A percentile compares a stretch with the other conserved stretches of the same genome.
phyloP scores from a whole-genome alignment of 768 basidiomycete genomes.

The Steccherinum ochraceum region DNA sequence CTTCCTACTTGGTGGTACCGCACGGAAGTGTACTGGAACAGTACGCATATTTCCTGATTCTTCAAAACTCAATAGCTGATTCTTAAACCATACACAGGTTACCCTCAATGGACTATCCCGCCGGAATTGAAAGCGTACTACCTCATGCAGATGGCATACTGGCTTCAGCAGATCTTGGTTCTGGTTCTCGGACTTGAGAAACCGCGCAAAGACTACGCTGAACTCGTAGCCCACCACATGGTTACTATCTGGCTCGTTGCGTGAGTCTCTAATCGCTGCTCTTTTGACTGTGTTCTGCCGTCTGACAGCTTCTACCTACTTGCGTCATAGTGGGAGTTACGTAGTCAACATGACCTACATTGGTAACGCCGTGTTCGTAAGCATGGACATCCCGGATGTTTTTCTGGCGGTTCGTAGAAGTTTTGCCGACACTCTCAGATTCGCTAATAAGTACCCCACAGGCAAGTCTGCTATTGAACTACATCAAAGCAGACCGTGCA shows the following conservation, averaged over 20 bases:
- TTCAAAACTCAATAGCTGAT: background rate
- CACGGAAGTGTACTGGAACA: slow-evolving; percentile 79
- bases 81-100: slow-evolving; percentile 43
- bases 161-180: slow-evolving; percentile 89
- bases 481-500: slow-evolving; percentile 58
- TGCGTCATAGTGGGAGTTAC: slow-evolving; percentile 88
- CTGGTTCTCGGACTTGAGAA: slow-evolving; percentile 83
- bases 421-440: background rate
- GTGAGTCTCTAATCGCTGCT: slow-evolving; percentile 35
- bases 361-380: slow-evolving; percentile 86
- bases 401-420: slow-evolving; percentile 64
- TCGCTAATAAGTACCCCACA: slow-evolving; percentile 20
- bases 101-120: slow-evolving; percentile 85
- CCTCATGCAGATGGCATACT: slow-evolving; percentile 86
- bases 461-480: slow-evolving; percentile 85
- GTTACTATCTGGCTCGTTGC: slow-evolving; percentile 93
- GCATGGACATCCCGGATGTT: slow-evolving; percentile 93
- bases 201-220: slow-evolving; percentile 86
- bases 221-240: slow-evolving; percentile 84
- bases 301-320: background rate
- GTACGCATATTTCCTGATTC: slow-evolving; percentile 31
- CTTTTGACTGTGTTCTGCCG: background rate
- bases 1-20: slow-evolving; percentile 85
- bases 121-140: slow-evolving; percentile 86
- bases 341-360: slow-evolving; percentile 73